phyloP scores from a whole-genome alignment of 2,329 filamentous ascomycete species.

The Microcyclosporella mali region DNA sequence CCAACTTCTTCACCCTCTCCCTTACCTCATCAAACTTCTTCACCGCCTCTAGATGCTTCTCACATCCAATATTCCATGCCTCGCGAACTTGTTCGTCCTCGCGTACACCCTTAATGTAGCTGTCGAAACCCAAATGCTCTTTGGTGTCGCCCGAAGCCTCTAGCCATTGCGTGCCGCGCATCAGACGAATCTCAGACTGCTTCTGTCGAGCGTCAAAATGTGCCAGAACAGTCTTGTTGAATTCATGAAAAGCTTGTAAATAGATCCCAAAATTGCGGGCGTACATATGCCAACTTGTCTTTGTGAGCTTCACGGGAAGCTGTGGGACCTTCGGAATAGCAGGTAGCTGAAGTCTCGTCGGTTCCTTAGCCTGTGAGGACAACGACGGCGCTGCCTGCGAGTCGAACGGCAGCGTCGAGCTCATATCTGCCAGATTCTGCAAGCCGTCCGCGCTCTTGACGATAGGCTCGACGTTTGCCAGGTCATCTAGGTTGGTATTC shows the following conservation, averaged over 20 bases:
- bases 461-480: slow-evolving; percentile 42
- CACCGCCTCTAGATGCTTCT: slow-evolving; percentile 55
- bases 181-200: slow-evolving; percentile 30
- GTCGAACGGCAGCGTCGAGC: slow-evolving; percentile 51
- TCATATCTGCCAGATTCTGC: slow-evolving; percentile 48
- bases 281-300: slow-evolving; percentile 46
- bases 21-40: slow-evolving; percentile 50
- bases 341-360: slow-evolving; percentile 44
- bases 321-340: slow-evolving; percentile 41
- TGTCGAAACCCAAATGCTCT: slow-evolving; percentile 43
- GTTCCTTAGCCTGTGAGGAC: slow-evolving; percentile 36
- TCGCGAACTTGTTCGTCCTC: slow-evolving; percentile 59
- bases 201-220: slow-evolving; percentile 50
- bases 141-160: slow-evolving; percentile 38
- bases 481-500: slow-evolving; percentile 38
- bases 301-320: slow-evolving; percentile 40
- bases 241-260: slow-evolving; percentile 51
- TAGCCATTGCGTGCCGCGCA: slow-evolving; percentile 46
- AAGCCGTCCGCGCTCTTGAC: slow-evolving; percentile 46
- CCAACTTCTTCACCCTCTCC: slow-evolving; percentile 35
- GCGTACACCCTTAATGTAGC: slow-evolving; percentile 56
- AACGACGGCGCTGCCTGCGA: slow-evolving; percentile 46
- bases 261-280: slow-evolving; percentile 50
- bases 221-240: slow-evolving; percentile 49
- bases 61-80: slow-evolving; percentile 55